A percentile compares a stretch with the other conserved stretches of the same genome.
Conservation (phyloP, 257 asterid species). For the Coffea canephora region DNA sequence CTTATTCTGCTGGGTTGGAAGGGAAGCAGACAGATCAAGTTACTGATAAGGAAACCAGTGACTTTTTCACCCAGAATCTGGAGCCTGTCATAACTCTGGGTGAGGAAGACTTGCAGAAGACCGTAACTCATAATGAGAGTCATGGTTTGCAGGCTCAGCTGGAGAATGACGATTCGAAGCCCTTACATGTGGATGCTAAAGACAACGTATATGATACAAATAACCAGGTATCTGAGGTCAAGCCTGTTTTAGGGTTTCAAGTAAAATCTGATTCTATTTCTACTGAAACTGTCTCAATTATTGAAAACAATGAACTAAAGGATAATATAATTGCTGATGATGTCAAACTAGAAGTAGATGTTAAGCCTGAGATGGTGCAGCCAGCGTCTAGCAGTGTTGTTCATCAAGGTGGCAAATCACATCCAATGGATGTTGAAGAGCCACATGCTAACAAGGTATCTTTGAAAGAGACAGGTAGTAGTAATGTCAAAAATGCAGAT, state of each 20-base stretch:
- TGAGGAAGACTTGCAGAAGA: slow-evolving; percentile 27
- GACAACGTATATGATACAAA: slow-evolving; percentile 37
- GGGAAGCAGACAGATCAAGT: slow-evolving; percentile 29
- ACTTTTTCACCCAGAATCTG: slow-evolving; percentile 22
- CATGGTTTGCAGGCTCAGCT: slow-evolving; percentile 27
- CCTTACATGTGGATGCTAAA: slow-evolving; percentile 32
- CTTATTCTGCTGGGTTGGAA: slow-evolving; percentile 25
- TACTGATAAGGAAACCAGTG: slow-evolving; percentile 33
- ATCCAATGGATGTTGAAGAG: slow-evolving; percentile 57
- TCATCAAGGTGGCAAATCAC: slow-evolving; percentile 54
- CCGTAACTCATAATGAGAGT: slow-evolving; percentile 34
- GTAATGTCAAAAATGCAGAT: slow-evolving; percentile 32
- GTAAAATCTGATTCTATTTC: slow-evolving; percentile 73
- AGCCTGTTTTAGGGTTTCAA: slow-evolving; percentile 56
- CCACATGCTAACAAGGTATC: slow-evolving; percentile 34
- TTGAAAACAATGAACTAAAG: slow-evolving; percentile 68
- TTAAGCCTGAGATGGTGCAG: slow-evolving; percentile 58
- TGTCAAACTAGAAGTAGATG: slow-evolving; percentile 67
- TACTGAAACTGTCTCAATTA: slow-evolving; percentile 63
- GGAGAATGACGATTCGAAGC: slow-evolving; percentile 38
- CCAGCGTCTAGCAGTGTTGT: slow-evolving; percentile 35
- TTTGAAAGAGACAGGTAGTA: slow-evolving; percentile 31
- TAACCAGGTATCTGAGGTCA: slow-evolving; percentile 79
- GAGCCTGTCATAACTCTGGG: slow-evolving; percentile 28
- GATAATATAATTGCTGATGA: slow-evolving; percentile 66